Conservation (phyloP, 75 land plant genomes). For the Adiantum capillusveneris region DNA sequence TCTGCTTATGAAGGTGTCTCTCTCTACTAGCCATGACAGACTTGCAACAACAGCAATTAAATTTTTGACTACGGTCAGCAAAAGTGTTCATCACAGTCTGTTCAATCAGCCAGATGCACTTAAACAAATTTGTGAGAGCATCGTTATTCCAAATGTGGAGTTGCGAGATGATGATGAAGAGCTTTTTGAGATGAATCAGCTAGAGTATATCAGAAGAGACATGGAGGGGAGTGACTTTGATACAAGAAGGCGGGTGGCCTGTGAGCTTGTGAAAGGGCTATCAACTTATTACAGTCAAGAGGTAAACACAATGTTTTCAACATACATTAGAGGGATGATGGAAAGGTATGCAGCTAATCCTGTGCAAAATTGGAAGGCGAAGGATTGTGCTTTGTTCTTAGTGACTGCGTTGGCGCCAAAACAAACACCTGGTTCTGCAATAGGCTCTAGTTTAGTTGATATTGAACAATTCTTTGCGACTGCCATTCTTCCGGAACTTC, state of each 20-base stretch:
- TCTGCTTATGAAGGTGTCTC: constrained; percentile 51
- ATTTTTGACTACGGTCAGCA: constrained; percentile 86
- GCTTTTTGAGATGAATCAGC: constrained; percentile 87
- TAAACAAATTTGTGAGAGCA: constrained; percentile 65
- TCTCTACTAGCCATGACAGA: constrained; percentile 55
- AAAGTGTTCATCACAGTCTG: constrained; percentile 75
- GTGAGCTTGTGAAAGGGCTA: constrained; percentile 91
- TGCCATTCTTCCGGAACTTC: constrained; percentile 79
- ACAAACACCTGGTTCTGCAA: constrained; percentile 43
- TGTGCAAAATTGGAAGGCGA: constrained; percentile 78
- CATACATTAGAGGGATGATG: constrained; percentile 53
- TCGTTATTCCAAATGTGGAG: constrained; percentile 85
- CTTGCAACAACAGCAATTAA: constrained; percentile 78
- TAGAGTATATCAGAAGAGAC: constrained; percentile 91
- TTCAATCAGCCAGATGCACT: constrained; percentile 54
- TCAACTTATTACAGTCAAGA: constrained; percentile 65
- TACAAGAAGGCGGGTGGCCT: constrained; percentile 85
- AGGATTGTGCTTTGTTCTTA: constrained; percentile 86
- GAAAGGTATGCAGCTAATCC: constrained; percentile 52
- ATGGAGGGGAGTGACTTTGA: constrained; percentile 96
- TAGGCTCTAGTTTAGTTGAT: constrained; percentile 60
- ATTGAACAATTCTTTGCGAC: constrained; percentile 65
- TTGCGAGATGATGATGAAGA: constrained; percentile 88
- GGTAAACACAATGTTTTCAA: constrained; percentile 49
- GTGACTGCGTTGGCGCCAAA: constrained; percentile 79